These are phyloP conservation scores for Aspergillus ustus DNA, from an alignment of 2,329 filamentous ascomycete genomes.

Conservation along the genomic window DNA sequence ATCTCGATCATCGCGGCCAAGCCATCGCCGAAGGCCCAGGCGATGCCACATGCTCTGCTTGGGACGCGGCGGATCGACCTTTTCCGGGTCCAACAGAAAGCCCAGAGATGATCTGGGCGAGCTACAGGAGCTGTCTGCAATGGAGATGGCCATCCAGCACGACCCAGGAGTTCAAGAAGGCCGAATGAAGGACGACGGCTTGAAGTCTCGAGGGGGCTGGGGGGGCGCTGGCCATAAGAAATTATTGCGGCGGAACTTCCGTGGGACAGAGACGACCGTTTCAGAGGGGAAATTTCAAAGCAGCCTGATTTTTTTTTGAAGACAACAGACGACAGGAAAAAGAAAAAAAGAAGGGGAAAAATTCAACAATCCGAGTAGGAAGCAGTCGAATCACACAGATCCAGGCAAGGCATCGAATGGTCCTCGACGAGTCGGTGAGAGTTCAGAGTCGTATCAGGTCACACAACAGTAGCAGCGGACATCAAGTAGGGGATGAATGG, in stretches of 20 bases:
- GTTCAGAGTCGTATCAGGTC: constrained; percentile 13
- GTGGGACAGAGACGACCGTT: constrained; percentile 7
- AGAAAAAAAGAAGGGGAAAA: constrained; percentile 13
- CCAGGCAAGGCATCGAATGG: constrained; percentile 11
- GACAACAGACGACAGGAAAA: constrained; percentile 13
- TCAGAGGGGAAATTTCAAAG: constrained; percentile 14
- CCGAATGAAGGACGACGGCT: constrained; percentile 37
- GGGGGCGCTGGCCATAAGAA: constrained; percentile 45
- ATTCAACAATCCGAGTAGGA: constrained; percentile 12
- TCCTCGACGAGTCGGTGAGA: constrained; percentile 29
- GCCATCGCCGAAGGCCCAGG: constrained; percentile 47
- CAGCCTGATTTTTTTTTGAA: constrained; percentile 8
- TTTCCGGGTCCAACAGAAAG: constrained; percentile 41
- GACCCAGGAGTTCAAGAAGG: constrained; percentile 31
- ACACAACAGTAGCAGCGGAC: constrained; percentile 11
- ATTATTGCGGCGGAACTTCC: constrained; percentile 25
- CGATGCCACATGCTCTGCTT: constrained; percentile 54
- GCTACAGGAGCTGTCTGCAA: constrained; percentile 45
- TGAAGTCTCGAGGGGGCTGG: constrained; percentile 39
- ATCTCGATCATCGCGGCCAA: constrained; percentile 46
- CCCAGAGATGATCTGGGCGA: constrained; percentile 38
- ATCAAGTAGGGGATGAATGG: constrained; percentile 1
- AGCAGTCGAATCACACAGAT: constrained; percentile 11
- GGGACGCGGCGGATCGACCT: constrained; percentile 33
- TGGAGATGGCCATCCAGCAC: constrained; percentile 49